Evolutionary conservation across 148 eudicot species (phyloP), one percentile per base, ranked within the genome.

Genomic region (Euryodendron excelsum): DNA sequence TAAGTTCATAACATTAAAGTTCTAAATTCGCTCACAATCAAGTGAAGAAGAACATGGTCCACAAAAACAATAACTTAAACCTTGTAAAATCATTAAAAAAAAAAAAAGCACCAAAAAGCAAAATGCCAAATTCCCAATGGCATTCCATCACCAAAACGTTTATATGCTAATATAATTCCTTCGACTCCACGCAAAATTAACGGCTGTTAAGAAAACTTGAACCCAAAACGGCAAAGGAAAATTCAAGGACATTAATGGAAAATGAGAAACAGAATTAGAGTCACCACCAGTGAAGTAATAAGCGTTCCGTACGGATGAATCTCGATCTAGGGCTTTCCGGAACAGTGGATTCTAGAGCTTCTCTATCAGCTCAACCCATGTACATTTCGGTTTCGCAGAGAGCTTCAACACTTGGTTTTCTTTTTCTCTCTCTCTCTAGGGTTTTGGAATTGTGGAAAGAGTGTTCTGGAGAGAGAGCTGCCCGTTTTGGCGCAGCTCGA

Each of bases 71-170:
- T 11, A 20, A 37, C 70, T 21, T 1, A 41, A 69, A 39, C 30
- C 30, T 2, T 2, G 3, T 25, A 21, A n/a, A n/a, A 9, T 1
- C 10, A 41, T 2, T 5, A 58, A 20, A 36, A 11, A 23, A 44
- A 23, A 44, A 37, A 66, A 15, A 21, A 31, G 44, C 39, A 31
- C 48, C 25, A 67, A 37, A 64, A 21, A 39, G 41, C 41, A 69
- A 69, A 44, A 69, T 44, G n/a, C 73, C 18, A 69, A 69, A 69
- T 44, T 69, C 70, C n/a, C 50, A 23, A 69, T 15, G 52, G n/a
- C 72, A 69, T 64, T 12, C 13, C 69, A 69, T 31, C 17, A 64
- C 69, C 27, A 20, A 58, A 58, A 58, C 5, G 37, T 41, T 4
- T 13, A 59, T 21, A 13, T 21, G 63, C 25, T n/a, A n/a, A 30